Percentiles rank a stretch among this genome's conserved stretches.
These are phyloP conservation scores for Aegilops longissima DNA, from an alignment of 176 grass and related monocot genomes.

Conservation along the genomic window DNA sequence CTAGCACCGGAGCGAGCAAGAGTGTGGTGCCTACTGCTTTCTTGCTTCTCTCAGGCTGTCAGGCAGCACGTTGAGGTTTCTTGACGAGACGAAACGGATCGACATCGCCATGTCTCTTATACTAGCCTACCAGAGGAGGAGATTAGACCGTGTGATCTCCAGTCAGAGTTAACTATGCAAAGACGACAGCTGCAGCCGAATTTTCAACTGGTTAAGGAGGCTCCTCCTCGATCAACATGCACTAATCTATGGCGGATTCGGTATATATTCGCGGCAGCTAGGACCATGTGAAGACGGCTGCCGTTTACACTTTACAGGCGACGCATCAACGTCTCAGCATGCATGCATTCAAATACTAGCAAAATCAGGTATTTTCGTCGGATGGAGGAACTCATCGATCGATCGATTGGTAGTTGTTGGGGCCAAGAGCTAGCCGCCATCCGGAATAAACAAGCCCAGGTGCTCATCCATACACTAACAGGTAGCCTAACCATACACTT, in stretches of 20 bases:
- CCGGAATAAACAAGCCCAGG: not conserved
- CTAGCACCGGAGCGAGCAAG: not conserved
- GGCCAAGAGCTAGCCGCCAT: not conserved
- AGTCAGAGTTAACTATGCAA: not conserved
- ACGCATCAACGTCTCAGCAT: not conserved
- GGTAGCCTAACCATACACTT: not conserved
- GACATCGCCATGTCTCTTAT: not conserved
- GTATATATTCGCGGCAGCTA: not conserved
- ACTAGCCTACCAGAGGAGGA: not conserved
- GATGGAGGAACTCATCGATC: not conserved
- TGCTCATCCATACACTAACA: conserved; percentile 17
- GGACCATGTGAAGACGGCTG: conserved; percentile 9
- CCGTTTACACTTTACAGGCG: conserved; percentile 9
- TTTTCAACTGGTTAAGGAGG: not conserved
- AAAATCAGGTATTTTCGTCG: too few species aligned
- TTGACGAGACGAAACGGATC: not conserved
- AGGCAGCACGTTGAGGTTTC: not conserved
- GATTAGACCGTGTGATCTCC: not conserved
- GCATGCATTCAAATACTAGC: not conserved
- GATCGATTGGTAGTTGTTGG: not conserved
- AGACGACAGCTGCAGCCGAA: not conserved
- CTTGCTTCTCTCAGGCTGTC: not conserved
- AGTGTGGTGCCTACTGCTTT: not conserved
- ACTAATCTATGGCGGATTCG: not conserved
- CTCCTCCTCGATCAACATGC: not conserved